Base-by-base conservation (phyloP, 768 basidiomycete genomes). In the Boletales sp. region DNA sequence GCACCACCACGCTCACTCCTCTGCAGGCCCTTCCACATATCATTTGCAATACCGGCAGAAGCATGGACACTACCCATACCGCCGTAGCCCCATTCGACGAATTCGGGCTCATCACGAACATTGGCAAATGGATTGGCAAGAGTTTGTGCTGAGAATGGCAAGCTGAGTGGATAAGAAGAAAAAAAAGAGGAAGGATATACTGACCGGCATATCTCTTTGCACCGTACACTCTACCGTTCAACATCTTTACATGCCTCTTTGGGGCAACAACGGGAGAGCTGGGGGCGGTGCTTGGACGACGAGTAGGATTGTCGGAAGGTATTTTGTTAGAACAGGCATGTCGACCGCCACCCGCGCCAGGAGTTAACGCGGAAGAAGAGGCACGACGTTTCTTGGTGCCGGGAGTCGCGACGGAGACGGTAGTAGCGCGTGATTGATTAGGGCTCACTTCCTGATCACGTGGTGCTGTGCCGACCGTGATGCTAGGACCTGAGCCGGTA, bases 31-130 rank as follows among this genome's bases (percentile, higher is more conserved):
- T 53, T 64, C 61, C 65, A 66, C 42, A 61, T 57, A 19, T 65
- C 63, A 31, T 61, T 66, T 17, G 59, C 66, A 30, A 63, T 53
- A 10, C 57, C 68, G 5, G 45, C 58, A 14, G 65, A 61, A 19
- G 59, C 61, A 3, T 61, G 44, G 1, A 75, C 74, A 33, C 77
- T 79, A 25, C 91, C 91, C 85, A 92, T 86, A 3, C 88, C 88
- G 31, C 88, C 88, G 50, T 87, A 89, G 0, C 92, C 92, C 92
- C 92, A 94, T 67, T 94, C 92, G 14, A 92, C 89, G 57, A 94
- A 94, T 62, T 86, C 86, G 31, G 87, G 86, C 0, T 83, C 79
- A 28, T 83, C 82, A 5, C 75, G 74, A 13, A 74, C 82, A 50
- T 75, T 83, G 7, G 79, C 84, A 55, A 88, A 88, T 0, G 77